These are phyloP conservation scores for Yamadazyma taylorii DNA, from an alignment of 1,139 yeast species.

Conservation along the genomic window DNA sequence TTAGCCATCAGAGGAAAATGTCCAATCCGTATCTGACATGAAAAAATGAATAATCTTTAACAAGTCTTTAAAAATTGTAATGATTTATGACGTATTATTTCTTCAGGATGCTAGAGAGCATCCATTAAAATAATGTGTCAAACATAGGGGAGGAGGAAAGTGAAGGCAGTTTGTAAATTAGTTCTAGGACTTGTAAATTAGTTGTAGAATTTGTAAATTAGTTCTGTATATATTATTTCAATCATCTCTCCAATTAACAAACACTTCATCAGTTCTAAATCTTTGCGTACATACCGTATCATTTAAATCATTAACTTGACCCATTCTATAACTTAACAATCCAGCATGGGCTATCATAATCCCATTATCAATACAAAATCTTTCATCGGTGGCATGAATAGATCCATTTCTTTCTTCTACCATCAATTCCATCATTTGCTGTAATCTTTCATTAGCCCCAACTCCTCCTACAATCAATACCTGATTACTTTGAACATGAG, in stretches of 20 bases:
- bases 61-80: conserved; percentile 22
- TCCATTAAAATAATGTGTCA: conserved; percentile 6
- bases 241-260: conserved; percentile 82
- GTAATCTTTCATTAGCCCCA: conserved; percentile 88
- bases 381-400: conserved; percentile 90
- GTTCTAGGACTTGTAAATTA: no score
- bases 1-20: no score
- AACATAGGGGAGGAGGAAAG: no score
- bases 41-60: conserved; percentile 9
- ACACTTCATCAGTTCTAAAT: conserved; percentile 91
- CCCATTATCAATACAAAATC: conserved; percentile 96
- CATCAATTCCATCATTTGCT: conserved; percentile 95
- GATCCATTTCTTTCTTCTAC: conserved; percentile 84
- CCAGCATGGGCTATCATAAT: conserved; percentile 99
- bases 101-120: conserved; percentile 5
- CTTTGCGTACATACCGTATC: conserved; percentile 91
- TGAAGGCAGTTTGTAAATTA: no score
- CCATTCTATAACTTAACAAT: conserved; percentile 79
- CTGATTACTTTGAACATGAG: conserved; percentile 87
- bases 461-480: conserved; percentile 98
- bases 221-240: conserved; percentile 15
- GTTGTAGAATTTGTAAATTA: neutral
- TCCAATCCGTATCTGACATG: conserved; percentile 41
- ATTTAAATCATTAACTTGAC: conserved; percentile 57
- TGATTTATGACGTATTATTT: conserved; percentile 23